A percentile compares a stretch with the other conserved stretches of the same genome.
These are phyloP conservation scores for Selaginella tamariscina DNA, from an alignment of 75 land plant species.

Conservation along the genomic window DNA sequence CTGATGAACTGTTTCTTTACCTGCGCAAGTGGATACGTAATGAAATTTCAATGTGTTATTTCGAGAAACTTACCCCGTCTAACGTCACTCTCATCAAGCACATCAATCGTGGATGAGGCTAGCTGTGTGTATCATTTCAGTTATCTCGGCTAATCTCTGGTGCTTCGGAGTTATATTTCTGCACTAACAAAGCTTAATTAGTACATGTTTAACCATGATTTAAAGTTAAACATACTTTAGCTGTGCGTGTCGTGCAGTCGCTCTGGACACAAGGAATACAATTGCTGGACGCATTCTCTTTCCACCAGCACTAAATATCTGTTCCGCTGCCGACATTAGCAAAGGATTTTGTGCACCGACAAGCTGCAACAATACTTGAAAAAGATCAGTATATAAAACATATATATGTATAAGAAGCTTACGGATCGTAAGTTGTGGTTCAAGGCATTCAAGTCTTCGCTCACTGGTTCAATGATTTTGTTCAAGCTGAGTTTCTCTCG, in stretches of 20 bases:
- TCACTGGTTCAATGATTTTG: slow-evolving; percentile 47
- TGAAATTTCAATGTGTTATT: not conserved
- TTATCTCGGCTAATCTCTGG: slow-evolving; percentile 85
- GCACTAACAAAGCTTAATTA: slow-evolving; percentile 11
- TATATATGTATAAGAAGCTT: slow-evolving; percentile 15
- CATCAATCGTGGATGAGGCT: slow-evolving; percentile 97
- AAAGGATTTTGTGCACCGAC: slow-evolving; percentile 94
- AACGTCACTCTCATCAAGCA: slow-evolving; percentile 79
- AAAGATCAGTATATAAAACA: not conserved
- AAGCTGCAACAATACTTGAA: slow-evolving; percentile 47
- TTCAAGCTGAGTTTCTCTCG: slow-evolving; percentile 9
- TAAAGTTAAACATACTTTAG: slow-evolving; percentile 42
- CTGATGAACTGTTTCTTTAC: slow-evolving; percentile 5
- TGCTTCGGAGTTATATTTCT: slow-evolving; percentile 70
- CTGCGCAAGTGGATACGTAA: not conserved
- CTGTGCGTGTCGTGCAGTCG: slow-evolving; percentile 61
- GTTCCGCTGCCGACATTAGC: slow-evolving; percentile 88
- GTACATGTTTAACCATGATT: not conserved
- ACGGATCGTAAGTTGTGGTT: slow-evolving; percentile 76
- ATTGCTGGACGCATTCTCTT: slow-evolving; percentile 98
- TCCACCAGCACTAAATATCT: slow-evolving; percentile 97
- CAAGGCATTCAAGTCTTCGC: slow-evolving; percentile 56
- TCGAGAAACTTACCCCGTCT: slow-evolving; percentile 50
- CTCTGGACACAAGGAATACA: slow-evolving; percentile 81
- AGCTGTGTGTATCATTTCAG: slow-evolving; percentile 98